Conservation (phyloP, 2,329 filamentous ascomycete genomes). For the Aspergillus terreus region DNA sequence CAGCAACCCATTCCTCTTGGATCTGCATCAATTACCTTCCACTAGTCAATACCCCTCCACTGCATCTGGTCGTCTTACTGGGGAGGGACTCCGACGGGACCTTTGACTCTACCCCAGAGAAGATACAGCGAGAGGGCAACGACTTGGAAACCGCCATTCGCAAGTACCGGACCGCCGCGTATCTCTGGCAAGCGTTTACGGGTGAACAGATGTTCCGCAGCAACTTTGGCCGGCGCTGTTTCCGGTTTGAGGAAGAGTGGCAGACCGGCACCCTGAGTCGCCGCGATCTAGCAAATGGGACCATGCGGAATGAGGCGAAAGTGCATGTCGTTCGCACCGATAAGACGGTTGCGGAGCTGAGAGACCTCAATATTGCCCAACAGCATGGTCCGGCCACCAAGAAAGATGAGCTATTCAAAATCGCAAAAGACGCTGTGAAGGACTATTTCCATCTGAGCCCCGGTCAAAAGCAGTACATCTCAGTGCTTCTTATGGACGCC, state of each 20-base stretch:
- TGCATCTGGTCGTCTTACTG: constrained; percentile 84
- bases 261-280: constrained; percentile 74
- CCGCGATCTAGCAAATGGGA: constrained; percentile 65
- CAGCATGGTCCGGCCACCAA: constrained; percentile 67
- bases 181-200: constrained; percentile 95
- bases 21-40: constrained; percentile 85
- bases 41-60: constrained; percentile 69
- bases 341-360: constrained; percentile 80
- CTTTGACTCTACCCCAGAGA: constrained; percentile 76
- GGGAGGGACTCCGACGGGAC: constrained; percentile 83
- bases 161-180: constrained; percentile 93
- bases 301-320: constrained; percentile 86
- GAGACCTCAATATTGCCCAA: constrained; percentile 72
- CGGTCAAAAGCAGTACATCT: constrained; percentile 84
- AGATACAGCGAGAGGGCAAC: constrained; percentile 76
- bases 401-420: constrained; percentile 69
- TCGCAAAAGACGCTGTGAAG: constrained; percentile 73
- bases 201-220: constrained; percentile 94
- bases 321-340: constrained; percentile 79
- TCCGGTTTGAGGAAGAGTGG: constrained; percentile 95
- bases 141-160: constrained; percentile 72
- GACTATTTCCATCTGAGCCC: constrained; percentile 69
- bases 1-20: constrained; percentile 70
- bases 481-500: constrained; percentile 78
- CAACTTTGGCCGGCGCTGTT: constrained; percentile 77